phyloP scores from a whole-genome alignment of 495 filamentous ascomycete species.

The Aspergillus campestris region DNA sequence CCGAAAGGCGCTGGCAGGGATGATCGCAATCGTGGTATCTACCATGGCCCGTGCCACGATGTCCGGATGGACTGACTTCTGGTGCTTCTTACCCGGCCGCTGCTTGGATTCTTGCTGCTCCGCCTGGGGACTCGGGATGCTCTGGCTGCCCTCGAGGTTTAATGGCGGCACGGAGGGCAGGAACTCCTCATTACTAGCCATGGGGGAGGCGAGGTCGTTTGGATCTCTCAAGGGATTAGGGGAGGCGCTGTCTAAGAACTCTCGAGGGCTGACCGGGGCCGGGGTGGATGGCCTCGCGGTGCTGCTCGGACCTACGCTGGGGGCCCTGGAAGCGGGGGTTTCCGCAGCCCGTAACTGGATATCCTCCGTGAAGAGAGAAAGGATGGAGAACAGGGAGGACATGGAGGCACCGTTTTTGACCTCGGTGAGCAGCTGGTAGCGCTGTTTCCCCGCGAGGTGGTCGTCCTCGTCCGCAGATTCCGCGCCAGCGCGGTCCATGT shows the following conservation, averaged over 20 bases:
- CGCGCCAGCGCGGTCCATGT: slow-evolving; percentile 11
- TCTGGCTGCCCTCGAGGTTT: slow-evolving; percentile 50
- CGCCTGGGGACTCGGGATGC: slow-evolving; percentile 13
- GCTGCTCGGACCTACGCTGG: slow-evolving; percentile 23
- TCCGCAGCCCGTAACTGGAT: slow-evolving; percentile 62
- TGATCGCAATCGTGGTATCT: slow-evolving; percentile 96
- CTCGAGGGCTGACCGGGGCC: slow-evolving; percentile 35
- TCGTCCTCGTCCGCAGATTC: slow-evolving; percentile 60
- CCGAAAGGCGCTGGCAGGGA: slow-evolving; percentile 90
- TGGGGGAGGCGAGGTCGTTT: slow-evolving; percentile 8
- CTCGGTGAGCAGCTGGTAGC: slow-evolving; percentile 89
- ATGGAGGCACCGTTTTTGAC: slow-evolving; percentile 98
- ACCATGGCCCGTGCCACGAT: slow-evolving; percentile 94
- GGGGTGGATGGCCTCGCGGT: slow-evolving; percentile 36
- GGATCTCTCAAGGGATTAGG: slow-evolving; percentile 14
- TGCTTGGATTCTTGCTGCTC: slow-evolving; percentile 4
- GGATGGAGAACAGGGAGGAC: slow-evolving; percentile 95
- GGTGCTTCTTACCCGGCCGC: slow-evolving; percentile 36
- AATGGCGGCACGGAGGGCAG: slow-evolving; percentile 61
- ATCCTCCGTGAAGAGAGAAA: slow-evolving; percentile 94
- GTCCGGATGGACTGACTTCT: slow-evolving; percentile 85
- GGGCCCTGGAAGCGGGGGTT: slow-evolving; percentile 33
- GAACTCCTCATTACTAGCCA: slow-evolving; percentile 15
- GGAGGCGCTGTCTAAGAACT: slow-evolving; percentile 28
- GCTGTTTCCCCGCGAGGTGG: slow-evolving; percentile 51